These are phyloP conservation scores for Lolium rigidum DNA, from an alignment of 176 grass and related monocot genomes.

Conservation along the genomic window DNA sequence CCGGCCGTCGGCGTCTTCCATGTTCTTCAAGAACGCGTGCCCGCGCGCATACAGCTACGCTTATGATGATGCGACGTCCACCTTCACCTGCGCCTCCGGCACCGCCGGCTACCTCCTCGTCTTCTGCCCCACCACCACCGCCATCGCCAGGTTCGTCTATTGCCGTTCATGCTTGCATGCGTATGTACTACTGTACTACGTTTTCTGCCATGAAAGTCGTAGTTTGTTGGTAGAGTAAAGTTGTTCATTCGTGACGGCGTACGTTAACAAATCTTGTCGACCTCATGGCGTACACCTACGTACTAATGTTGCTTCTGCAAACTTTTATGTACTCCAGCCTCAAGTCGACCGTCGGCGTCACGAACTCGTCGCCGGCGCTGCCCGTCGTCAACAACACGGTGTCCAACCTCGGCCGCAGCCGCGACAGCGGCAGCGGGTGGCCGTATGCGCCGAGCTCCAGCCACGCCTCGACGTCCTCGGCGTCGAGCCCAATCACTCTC, in stretches of 20 bases:
- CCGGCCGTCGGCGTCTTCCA: conserved; percentile 57
- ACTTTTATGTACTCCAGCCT: conserved; percentile 49
- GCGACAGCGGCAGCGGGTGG: conserved; percentile 16
- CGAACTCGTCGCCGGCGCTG: conserved; percentile 40
- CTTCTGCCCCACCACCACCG: conserved; percentile 71
- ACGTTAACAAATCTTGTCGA: background rate
- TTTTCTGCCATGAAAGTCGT: background rate
- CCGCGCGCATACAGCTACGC: conserved; percentile 74
- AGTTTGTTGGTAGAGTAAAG: background rate
- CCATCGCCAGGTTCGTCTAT: background rate
- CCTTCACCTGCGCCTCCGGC: conserved; percentile 68
- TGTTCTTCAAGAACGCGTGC: conserved; percentile 76
- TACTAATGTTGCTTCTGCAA: background rate
- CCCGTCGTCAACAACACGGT: conserved; percentile 62
- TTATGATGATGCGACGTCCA: conserved; percentile 68
- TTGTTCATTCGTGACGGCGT: background rate
- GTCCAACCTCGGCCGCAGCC: conserved; percentile 40
- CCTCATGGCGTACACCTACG: background rate
- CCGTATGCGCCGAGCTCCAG: conserved; percentile 13
- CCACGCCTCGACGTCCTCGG: background rate
- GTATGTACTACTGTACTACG: no score
- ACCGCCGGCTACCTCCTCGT: conserved; percentile 59
- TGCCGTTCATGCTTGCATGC: background rate
- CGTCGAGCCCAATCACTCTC: background rate
- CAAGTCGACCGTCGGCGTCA: conserved; percentile 56